Base-by-base conservation (phyloP, 2,329 filamentous ascomycete genomes). In the Aspergillus pseudotamarii region DNA sequence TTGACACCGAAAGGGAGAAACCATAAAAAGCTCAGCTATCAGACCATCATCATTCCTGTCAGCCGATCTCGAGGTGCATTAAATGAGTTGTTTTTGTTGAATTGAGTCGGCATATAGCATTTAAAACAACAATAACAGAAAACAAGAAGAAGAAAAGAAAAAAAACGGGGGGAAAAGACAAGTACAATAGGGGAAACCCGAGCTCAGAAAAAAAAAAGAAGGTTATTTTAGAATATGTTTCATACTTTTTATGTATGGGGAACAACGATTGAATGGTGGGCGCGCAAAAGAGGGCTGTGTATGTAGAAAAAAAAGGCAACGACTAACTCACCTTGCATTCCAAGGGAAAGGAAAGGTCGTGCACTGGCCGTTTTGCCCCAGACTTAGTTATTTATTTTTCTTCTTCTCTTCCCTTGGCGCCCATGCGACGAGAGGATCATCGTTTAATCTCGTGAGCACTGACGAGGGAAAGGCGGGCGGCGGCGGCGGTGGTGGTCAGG, bases 1-100 rank as follows among this genome's bases (percentile, higher is more conserved):
- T 28, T 6, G 48, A 34, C 19, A 10, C 26, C 16, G 16, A n/a
- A n/a, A n/a, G n/a, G n/a, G n/a, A n/a, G n/a, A n/a, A n/a, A n/a
- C n/a, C n/a, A n/a, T n/a, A 9, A 19, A 19, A 26, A 26, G 26
- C 26, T 26, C 26, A 36, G 14, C 51, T 55, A 55, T 55, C 51
- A 55, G 51, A 55, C 51, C 51, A 55, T 55, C 51, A 55, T 19
- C 51, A 55, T 19, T 30, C 50, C 19, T 26, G 34, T 55, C 51
- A 55, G 51, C 51, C 38, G 51, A 54, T 54, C 26, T n/a, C 16
- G 48, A 32, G 16, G 28, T 32, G 48, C 48, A 32, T 50, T 26
- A 26, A 26, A 26, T 26, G 26, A 26, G 26, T 26, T 11, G 30
- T n/a, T n/a, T n/a, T n/a, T n/a, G n/a, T n/a, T n/a, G n/a, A 32